These are phyloP conservation scores for Trichoderma sp. DNA, from an alignment of 2,329 filamentous ascomycete species.

Conservation along the genomic window DNA sequence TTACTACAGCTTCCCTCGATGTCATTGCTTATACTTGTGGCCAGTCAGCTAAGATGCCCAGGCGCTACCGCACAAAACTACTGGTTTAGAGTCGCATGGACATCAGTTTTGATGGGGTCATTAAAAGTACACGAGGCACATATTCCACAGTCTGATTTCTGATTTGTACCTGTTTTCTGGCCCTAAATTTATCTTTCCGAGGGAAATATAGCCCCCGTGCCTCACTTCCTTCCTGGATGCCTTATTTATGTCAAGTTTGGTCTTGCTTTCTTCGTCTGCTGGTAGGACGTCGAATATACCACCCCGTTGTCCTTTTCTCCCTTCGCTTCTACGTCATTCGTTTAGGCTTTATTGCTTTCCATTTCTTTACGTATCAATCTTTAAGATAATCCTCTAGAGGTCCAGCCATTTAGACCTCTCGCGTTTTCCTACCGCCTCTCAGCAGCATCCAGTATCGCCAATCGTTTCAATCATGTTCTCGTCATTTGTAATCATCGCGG, in stretches of 20 bases:
- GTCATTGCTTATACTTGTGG: not conserved
- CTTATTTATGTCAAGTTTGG: not conserved
- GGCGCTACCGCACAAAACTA: not conserved
- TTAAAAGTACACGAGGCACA: not conserved
- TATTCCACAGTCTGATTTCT: not conserved
- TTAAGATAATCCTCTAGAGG: not conserved
- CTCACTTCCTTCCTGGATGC: not conserved
- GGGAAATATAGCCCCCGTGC: not conserved
- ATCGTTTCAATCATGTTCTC: not conserved
- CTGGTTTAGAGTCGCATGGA: not conserved
- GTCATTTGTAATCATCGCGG: not conserved
- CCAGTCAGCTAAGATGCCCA: not conserved
- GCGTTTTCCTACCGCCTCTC: not conserved
- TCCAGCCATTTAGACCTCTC: no score
- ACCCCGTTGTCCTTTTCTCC: not conserved
- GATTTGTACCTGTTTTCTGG: not conserved
- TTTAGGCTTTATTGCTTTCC: not conserved
- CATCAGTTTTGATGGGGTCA: not conserved
- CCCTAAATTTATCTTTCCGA: not conserved
- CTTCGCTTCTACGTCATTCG: not conserved
- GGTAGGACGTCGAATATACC: not conserved
- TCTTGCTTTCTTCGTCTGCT: not conserved
- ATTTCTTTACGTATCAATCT: not conserved
- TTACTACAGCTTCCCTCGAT: not conserved
- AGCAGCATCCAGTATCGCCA: not conserved